Base-by-base conservation (phyloP, 768 basidiomycete genomes). In the Naganishia vaughanmartiniae region DNA sequence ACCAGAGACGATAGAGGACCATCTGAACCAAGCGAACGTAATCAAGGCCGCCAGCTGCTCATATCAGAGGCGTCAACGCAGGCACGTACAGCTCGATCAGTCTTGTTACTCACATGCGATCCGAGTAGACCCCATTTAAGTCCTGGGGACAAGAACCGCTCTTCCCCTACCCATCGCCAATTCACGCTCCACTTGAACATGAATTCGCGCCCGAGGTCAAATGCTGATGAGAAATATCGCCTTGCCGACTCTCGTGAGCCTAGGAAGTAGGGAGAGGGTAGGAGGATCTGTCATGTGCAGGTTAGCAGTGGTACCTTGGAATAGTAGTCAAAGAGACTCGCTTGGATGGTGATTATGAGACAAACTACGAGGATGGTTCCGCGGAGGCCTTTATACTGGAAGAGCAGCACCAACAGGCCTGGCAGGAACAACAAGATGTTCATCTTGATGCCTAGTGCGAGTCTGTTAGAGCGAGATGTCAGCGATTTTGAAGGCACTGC, bases 111-210 rank as follows among this genome's bases (percentile, higher is more conserved):
- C 14, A 87, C 78, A 77, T 97, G 94, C 6, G 86, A 87, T 17
- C 86, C 71, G 21, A 98, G 82, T 19, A 99, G 83, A 0, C 83
- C 81, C 51, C 79, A 82, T 0, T 90, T 87, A 82, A 89, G 90
- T 54, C 76, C 78, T 2, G 81, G 79, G 71, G 87, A 89, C 56
- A 91, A 82, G 82, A 97, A 98, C 6, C 83, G 84, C n/a, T 86
- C 83, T 78, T 93, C 90, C 31, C 85, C 83, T 2, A 99, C 73
- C 76, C 95, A 89, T 54, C 93, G 87, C 96, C 96, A 99, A 78
- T 98, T 99, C 68, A 97, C 93, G 0, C 95, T 97, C 95, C 95
- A 99, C 78, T 91, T 88, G 81, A 90, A 96, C 34, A 96, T 82
- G 82, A 99, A 99, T 10, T 88, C 85, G 17, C 96, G 89, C 4